Evolutionary conservation across 2,329 filamentous ascomycete genomes (phyloP).

Genomic region (Scolecobasidium constrictum): DNA sequence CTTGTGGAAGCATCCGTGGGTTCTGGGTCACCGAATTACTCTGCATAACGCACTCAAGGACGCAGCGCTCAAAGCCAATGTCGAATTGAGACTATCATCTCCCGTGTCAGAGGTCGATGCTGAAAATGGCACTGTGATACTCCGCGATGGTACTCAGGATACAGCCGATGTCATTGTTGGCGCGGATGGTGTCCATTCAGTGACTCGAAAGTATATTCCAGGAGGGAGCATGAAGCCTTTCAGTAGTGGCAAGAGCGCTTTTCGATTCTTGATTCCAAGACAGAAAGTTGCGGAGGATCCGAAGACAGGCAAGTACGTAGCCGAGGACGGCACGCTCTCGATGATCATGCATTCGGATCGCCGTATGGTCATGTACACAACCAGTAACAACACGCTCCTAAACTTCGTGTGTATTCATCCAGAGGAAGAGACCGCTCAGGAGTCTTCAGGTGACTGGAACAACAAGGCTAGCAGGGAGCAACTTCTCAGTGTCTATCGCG

Average conservation of each 20-base stretch:
- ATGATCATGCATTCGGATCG: slow-evolving; percentile 34
- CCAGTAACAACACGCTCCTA: slow-evolving; percentile 33
- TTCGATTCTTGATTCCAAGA: slow-evolving; percentile 43
- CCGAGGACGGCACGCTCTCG: slow-evolving; percentile 28
- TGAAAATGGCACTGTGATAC: slow-evolving; percentile 28
- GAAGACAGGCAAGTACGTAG: slow-evolving; percentile 26
- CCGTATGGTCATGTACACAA: slow-evolving; percentile 37
- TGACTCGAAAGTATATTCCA: slow-evolving; percentile 18
- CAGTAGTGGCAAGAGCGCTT: slow-evolving; percentile 44
- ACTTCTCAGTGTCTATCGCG: slow-evolving; percentile 29
- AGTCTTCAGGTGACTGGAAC: slow-evolving; percentile 15
- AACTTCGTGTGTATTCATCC: slow-evolving; percentile 36
- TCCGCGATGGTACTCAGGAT: slow-evolving; percentile 34
- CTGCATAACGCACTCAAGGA: slow-evolving; percentile 43
- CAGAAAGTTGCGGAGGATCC: slow-evolving; percentile 31
- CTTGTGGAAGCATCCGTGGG: slow-evolving; percentile 43
- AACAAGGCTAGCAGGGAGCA: slow-evolving; percentile 24
- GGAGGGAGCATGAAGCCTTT: slow-evolving; percentile 26
- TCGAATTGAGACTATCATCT: slow-evolving; percentile 29
- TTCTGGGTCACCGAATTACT: slow-evolving; percentile 41
- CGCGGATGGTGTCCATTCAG: slow-evolving; percentile 42
- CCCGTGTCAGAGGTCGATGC: slow-evolving; percentile 35
- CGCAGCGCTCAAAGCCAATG: slow-evolving; percentile 30
- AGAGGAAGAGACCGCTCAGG: slow-evolving; percentile 17
- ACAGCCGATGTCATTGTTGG: slow-evolving; percentile 42